A percentile compares a stretch with the other conserved stretches of the same genome.
These are phyloP conservation scores for Verruconis gallopava DNA, from an alignment of 2,329 filamentous ascomycete species.

Conservation along the genomic window DNA sequence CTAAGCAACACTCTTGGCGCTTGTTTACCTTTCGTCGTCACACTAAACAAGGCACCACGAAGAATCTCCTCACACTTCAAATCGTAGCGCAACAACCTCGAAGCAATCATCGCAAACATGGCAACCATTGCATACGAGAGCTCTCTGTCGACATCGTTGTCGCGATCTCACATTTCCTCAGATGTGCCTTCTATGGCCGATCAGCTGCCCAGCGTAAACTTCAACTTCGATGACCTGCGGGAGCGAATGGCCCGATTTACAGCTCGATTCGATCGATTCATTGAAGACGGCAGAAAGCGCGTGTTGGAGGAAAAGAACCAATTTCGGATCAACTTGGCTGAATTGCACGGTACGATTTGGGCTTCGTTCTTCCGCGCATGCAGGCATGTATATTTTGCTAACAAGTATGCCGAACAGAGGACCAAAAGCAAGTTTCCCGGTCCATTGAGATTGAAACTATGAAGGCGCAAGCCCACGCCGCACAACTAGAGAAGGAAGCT, in stretches of 20 bases:
- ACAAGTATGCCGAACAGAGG: conserved; percentile 46
- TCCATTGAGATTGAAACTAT: conserved; percentile 72
- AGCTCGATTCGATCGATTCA: conserved; percentile 80
- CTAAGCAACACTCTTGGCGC: no score
- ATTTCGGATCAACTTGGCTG: conserved; percentile 79
- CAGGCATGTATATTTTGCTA: not conserved
- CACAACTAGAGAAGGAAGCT: conserved; percentile 63
- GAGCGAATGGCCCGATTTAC: conserved; percentile 93
- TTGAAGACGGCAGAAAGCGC: conserved; percentile 78
- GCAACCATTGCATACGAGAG: conserved; percentile 42
- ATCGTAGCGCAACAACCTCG: no score
- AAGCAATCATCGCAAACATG: not conserved
- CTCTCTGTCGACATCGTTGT: conserved; percentile 51
- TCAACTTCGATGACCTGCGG: conserved; percentile 90
- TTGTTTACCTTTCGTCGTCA: no score
- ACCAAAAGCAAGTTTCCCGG: conserved; percentile 77
- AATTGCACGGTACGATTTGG: conserved; percentile 60
- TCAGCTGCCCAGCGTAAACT: conserved; percentile 77
- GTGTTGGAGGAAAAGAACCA: conserved; percentile 89
- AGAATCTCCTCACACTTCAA: no score
- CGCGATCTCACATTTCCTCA: conserved; percentile 41
- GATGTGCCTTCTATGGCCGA: conserved; percentile 57
- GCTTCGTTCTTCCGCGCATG: not conserved
- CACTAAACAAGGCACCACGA: no score
- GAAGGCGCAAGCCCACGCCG: conserved; percentile 57